phyloP scores from a whole-genome alignment of 1,139 yeast genomes.

The Petasospora fabianii region DNA sequence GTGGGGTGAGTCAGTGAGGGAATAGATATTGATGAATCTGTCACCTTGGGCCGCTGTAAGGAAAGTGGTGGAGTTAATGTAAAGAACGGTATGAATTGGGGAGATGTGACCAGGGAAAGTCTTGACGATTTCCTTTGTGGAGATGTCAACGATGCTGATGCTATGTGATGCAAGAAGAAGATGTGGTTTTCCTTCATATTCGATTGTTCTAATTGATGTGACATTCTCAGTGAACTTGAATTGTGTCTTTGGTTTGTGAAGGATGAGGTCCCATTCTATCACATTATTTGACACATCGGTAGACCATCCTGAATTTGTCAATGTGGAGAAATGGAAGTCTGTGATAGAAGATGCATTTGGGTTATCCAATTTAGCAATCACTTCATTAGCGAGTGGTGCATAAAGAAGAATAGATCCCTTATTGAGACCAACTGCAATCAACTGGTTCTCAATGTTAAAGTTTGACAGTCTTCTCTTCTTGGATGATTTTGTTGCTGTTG shows the following conservation, averaged over 20 bases:
- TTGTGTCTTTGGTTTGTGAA: constrained; percentile 39
- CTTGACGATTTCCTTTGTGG: constrained; percentile 35
- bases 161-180: constrained; percentile 64
- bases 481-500: constrained; percentile 12
- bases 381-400: constrained; percentile 61
- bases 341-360: constrained; percentile 51
- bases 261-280: constrained; percentile 58
- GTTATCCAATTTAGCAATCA: constrained; percentile 48
- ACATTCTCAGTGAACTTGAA: constrained; percentile 36
- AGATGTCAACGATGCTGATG: constrained; percentile 46
- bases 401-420: constrained; percentile 64
- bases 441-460: constrained; percentile 32
- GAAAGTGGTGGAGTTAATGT: constrained; percentile 44
- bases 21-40: constrained; percentile 72
- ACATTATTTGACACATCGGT: constrained; percentile 61
- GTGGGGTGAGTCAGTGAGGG: constrained; percentile 37
- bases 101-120: constrained; percentile 75
- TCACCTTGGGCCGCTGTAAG: constrained; percentile 73
- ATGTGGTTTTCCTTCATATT: constrained; percentile 38
- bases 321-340: constrained; percentile 45
- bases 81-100: constrained; percentile 48
- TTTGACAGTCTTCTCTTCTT: constrained; percentile 33
- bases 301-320: constrained; percentile 52
- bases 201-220: constrained; percentile 33
- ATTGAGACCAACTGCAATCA: constrained; percentile 62